phyloP scores from a whole-genome alignment of 495 filamentous ascomycete genomes.

The Aspergillus wentii region DNA sequence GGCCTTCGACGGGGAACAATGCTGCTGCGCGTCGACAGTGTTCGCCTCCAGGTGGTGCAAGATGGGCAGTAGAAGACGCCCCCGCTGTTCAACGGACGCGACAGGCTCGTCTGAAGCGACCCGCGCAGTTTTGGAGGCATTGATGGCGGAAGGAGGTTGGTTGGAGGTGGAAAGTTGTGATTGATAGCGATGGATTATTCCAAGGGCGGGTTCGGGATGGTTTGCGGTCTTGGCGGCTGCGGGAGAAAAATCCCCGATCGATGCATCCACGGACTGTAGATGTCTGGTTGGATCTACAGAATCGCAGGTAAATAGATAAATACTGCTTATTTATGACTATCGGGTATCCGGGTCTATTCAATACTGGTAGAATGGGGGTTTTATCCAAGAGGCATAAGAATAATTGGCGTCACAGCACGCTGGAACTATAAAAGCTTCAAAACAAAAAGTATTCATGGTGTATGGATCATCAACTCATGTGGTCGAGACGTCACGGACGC shows the following conservation, averaged over 20 bases:
- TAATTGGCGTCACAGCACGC: too few species aligned
- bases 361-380: too few species aligned
- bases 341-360: too few species aligned
- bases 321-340: too few species aligned
- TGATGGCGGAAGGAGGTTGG: conserved; percentile 10
- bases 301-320: too few species aligned
- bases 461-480: conserved; percentile 30
- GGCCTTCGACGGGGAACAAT: conserved; percentile 3
- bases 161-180: conserved; percentile 3
- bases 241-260: too few species aligned
- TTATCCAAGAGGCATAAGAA: too few species aligned
- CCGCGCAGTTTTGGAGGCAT: conserved; percentile 41
- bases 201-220: too few species aligned
- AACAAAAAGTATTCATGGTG: conserved; percentile 16
- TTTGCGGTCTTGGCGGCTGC: conserved; percentile 2
- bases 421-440: too few species aligned
- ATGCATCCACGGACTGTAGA: too few species aligned
- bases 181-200: background rate
- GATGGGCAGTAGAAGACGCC: conserved; percentile 35
- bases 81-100: conserved; percentile 17
- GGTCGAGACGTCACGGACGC: conserved; percentile 24
- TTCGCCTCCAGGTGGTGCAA: conserved; percentile 31
- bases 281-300: too few species aligned
- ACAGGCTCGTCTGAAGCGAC: conserved; percentile 32
- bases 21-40: conserved; percentile 23